Evolutionary conservation across 2,329 filamentous ascomycete species (phyloP).

Genomic region (Fusarium odoratissimum): DNA sequence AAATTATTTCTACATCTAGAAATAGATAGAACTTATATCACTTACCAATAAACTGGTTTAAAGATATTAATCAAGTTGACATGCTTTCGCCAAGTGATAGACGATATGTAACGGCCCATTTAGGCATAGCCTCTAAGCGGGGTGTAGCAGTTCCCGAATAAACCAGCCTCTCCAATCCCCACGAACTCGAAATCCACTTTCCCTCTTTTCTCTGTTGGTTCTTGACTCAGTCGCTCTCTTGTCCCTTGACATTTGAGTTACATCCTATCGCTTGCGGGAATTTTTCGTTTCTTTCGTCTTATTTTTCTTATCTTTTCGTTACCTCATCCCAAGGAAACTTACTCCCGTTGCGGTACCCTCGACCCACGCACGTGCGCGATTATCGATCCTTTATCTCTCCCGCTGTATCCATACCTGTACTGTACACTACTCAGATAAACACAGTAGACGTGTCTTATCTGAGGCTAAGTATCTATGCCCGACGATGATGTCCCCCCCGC

Average conservation of each 20-base stretch:
- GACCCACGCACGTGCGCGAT: slow-evolving; percentile 28
- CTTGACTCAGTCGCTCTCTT: not conserved
- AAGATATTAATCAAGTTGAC: not conserved
- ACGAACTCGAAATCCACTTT: not conserved
- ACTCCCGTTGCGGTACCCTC: not conserved
- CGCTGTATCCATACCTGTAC: not conserved
- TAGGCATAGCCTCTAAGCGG: slow-evolving; percentile 12
- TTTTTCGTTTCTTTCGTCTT: not conserved
- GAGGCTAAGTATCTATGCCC: slow-evolving; percentile 4
- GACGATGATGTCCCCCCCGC: slow-evolving; percentile 28
- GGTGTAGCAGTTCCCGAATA: not conserved
- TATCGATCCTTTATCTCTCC: slow-evolving; percentile 17
- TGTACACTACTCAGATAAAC: not conserved
- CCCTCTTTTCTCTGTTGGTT: not conserved
- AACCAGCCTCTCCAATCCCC: slow-evolving; percentile 4
- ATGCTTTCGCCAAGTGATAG: not conserved
- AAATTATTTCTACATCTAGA: too few relatives aligned
- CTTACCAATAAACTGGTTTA: not conserved
- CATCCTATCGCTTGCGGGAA: slow-evolving; percentile 4
- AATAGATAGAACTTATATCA: fast-evolving
- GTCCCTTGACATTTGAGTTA: not conserved
- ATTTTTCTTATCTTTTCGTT: slow-evolving; percentile 28
- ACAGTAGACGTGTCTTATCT: slow-evolving; percentile 1
- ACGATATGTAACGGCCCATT: not conserved
- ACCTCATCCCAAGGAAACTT: slow-evolving; percentile 13